Conservation (phyloP, 495 filamentous ascomycete genomes). For the Aeminium ludgeri region DNA sequence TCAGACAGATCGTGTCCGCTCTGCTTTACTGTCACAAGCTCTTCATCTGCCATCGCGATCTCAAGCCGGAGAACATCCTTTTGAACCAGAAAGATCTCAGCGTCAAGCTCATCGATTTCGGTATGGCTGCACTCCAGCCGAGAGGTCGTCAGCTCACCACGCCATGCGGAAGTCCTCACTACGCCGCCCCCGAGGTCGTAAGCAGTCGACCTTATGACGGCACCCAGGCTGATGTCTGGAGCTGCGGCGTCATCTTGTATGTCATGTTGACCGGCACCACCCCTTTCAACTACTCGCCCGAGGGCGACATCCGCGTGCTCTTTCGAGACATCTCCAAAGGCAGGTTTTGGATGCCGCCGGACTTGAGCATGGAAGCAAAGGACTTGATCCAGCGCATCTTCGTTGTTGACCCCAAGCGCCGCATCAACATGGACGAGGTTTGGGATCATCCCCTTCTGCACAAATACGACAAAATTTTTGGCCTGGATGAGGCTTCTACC, state of each 20-base stretch:
- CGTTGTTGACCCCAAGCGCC: slow-evolving; percentile 50
- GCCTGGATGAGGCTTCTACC: slow-evolving; percentile 4
- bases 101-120: slow-evolving; percentile 91
- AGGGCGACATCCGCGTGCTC: slow-evolving; percentile 47
- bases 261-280: slow-evolving; percentile 62
- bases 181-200: slow-evolving; percentile 84
- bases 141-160: slow-evolving; percentile 56
- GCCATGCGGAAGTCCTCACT: slow-evolving; percentile 91
- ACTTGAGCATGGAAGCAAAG: slow-evolving; percentile 52
- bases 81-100: slow-evolving; percentile 45
- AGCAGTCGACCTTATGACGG: slow-evolving; percentile 57
- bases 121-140: slow-evolving; percentile 90
- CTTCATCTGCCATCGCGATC: slow-evolving; percentile 85
- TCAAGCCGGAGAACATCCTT: slow-evolving; percentile 96
- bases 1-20: slow-evolving; percentile 85
- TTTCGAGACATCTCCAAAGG: slow-evolving; percentile 52
- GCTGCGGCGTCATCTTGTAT: slow-evolving; percentile 79
- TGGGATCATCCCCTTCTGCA: slow-evolving; percentile 70
- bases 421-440: slow-evolving; percentile 61
- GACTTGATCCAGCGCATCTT: slow-evolving; percentile 65
- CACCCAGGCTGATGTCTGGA: slow-evolving; percentile 80
- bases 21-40: slow-evolving; percentile 83
- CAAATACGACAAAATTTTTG: slow-evolving; percentile 44
- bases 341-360: slow-evolving; percentile 50
- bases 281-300: slow-evolving; percentile 42